phyloP scores from a whole-genome alignment of 2,329 filamentous ascomycete genomes.

The Stachybotrys echinatus region DNA sequence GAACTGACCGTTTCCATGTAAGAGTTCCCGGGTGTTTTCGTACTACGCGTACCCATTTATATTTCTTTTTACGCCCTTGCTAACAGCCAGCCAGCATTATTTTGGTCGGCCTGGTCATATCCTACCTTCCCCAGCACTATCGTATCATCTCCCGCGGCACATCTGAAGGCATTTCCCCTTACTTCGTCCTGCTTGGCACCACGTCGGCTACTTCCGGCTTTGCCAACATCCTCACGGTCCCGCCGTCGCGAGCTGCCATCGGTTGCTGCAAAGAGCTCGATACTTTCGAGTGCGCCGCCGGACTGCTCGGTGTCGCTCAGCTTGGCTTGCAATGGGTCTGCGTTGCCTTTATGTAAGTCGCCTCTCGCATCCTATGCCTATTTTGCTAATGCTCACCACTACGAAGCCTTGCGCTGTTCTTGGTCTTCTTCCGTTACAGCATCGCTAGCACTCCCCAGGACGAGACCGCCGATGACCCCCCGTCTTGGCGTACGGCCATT shows the following conservation, averaged over 20 bases:
- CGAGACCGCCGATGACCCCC: conserved; percentile 44
- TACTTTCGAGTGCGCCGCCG: conserved; percentile 77
- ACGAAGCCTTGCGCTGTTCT: conserved; percentile 78
- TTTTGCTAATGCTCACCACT: conserved; percentile 11
- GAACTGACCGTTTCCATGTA: conserved; percentile 54
- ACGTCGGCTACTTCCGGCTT: conserved; percentile 86
- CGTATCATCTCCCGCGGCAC: conserved; percentile 82
- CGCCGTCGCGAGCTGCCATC: conserved; percentile 77
- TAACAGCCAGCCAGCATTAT: conserved; percentile 52
- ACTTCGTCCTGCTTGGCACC: conserved; percentile 90
- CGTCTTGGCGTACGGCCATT: conserved; percentile 74
- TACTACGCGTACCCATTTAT: too few species aligned
- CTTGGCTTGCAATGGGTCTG: conserved; percentile 89
- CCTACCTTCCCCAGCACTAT: conserved; percentile 90
- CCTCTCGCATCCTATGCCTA: background rate
- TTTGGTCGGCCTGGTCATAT: conserved; percentile 80
- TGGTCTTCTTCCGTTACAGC: conserved; percentile 82
- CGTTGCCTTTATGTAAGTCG: conserved; percentile 80
- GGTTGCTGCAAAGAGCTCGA: conserved; percentile 80
- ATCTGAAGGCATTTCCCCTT: conserved; percentile 91
- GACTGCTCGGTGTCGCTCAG: conserved; percentile 82
- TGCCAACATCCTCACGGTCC: conserved; percentile 85
- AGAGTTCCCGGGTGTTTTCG: conserved; percentile 9
- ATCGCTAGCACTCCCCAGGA: conserved; percentile 44
- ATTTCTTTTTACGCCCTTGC: too few species aligned